Evolutionary conservation across 441 rosid species (phyloP).

Genomic region (Macaranga tanarius): DNA sequence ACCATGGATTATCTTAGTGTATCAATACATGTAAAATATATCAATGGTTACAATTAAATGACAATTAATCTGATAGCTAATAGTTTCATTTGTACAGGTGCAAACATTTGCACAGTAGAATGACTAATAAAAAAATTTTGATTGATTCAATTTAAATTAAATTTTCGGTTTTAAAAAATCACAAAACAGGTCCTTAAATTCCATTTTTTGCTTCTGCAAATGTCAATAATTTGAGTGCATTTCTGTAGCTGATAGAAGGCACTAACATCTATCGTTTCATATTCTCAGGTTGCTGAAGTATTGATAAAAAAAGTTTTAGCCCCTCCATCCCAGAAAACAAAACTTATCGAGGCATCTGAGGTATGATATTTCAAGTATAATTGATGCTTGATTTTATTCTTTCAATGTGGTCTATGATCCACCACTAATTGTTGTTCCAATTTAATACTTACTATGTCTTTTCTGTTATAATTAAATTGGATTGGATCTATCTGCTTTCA

Average conservation of each 20-base stretch:
- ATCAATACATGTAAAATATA: too few species aligned
- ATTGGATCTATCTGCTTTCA: background rate
- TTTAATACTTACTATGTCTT: background rate
- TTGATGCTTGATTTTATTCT: background rate
- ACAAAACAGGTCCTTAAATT: too few species aligned
- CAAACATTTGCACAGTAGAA: too few species aligned
- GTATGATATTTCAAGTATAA: slow-evolving; percentile 27
- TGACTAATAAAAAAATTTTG: too few species aligned
- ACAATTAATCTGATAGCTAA: too few species aligned
- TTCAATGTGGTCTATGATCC: background rate
- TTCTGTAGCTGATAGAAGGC: background rate
- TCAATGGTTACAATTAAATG: too few species aligned
- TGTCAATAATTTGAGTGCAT: slow-evolving; percentile 3
- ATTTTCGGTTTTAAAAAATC: too few species aligned
- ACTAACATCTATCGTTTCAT: slow-evolving; percentile 11
- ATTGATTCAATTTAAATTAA: too few species aligned
- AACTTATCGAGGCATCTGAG: slow-evolving; percentile 66
- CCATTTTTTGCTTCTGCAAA: slow-evolving; percentile 2
- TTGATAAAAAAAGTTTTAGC: slow-evolving; percentile 74
- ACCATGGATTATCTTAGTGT: too few species aligned
- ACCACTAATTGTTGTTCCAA: background rate
- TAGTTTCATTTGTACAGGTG: too few species aligned
- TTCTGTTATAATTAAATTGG: background rate
- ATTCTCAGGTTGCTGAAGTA: slow-evolving; percentile 72
- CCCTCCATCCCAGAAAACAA: slow-evolving; percentile 79